A percentile compares a stretch with the other conserved stretches of the same genome.
Evolutionary conservation across 179 eudicot species (phyloP).

Genomic region (Amaranthus tricolor): DNA sequence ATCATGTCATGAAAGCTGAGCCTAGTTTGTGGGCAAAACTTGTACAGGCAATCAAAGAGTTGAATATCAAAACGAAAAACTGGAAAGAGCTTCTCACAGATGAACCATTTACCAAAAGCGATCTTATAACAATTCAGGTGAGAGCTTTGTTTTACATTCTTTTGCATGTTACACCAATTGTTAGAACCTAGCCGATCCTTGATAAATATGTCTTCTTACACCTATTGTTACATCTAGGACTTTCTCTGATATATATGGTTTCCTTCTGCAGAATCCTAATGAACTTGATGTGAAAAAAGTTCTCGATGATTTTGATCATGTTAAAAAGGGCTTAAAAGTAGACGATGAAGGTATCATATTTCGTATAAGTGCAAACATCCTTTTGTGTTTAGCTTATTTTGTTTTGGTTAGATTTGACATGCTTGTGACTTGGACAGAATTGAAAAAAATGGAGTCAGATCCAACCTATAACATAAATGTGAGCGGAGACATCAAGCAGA

Average conservation of each 20-base stretch:
- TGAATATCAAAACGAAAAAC: conserved; percentile 88
- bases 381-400: neutral
- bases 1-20: conserved; percentile 12
- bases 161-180: neutral
- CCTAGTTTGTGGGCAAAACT: conserved; percentile 15
- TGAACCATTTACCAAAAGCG: conserved; percentile 77
- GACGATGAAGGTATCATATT: conserved; percentile 88
- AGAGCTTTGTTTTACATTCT: neutral
- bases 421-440: conserved; percentile 40
- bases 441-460: conserved; percentile 71
- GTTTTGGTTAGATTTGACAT: conserved; percentile 4
- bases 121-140: conserved; percentile 91
- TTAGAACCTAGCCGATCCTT: too few relatives aligned
- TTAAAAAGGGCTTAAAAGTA: conserved; percentile 75
- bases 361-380: neutral
- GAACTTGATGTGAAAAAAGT: conserved; percentile 66
- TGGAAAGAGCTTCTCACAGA: conserved; percentile 99
- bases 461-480: conserved; percentile 84
- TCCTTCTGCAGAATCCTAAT: conserved; percentile 73
- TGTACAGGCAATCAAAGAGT: conserved; percentile 82
- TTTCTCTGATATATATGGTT: conserved; percentile 10
- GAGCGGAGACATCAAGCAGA: conserved; percentile 86
- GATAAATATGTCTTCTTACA: too few relatives aligned
- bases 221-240: conserved; percentile 4
- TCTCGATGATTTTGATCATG: conserved; percentile 84